Evolutionary conservation across 148 eudicot species (phyloP).

Genomic region (Dianthus caryophyllus): DNA sequence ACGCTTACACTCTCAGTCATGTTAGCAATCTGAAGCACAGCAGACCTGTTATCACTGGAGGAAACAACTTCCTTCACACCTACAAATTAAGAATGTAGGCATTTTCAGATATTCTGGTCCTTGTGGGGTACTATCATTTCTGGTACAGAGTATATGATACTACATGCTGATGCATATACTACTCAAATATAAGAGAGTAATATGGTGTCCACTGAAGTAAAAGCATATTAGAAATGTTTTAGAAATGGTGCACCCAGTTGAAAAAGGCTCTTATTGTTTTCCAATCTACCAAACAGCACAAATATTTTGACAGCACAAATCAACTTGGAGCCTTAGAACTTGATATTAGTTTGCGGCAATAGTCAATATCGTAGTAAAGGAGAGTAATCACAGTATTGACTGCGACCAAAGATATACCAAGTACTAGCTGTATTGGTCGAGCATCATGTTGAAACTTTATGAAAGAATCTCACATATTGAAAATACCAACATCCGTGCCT

Average conservation of each 20-base stretch:
- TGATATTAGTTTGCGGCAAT: neutral
- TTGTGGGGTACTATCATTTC: neutral
- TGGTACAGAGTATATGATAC: neutral
- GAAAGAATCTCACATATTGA: too few relatives aligned
- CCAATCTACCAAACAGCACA: neutral
- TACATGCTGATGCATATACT: neutral
- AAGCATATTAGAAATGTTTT: neutral
- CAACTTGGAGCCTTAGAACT: neutral
- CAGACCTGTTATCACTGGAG: constrained; percentile 27
- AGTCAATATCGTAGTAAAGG: neutral
- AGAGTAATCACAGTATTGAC: neutral
- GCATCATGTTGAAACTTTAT: too few relatives aligned
- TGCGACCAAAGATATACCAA: neutral
- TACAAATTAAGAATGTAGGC: constrained; percentile 20
- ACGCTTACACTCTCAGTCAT: constrained; percentile 36
- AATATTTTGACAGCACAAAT: neutral
- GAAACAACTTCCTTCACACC: constrained; percentile 39
- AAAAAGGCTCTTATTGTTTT: neutral
- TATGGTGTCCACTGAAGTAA: neutral
- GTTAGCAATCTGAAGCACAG: constrained; percentile 43
- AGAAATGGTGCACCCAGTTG: neutral
- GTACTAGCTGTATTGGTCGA: neutral
- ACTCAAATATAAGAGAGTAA: neutral
- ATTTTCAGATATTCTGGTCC: neutral
- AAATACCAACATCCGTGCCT: neutral